Evolutionary conservation across 345 rosid genomes (phyloP).

Genomic region (Eucalyptus viminalis): DNA sequence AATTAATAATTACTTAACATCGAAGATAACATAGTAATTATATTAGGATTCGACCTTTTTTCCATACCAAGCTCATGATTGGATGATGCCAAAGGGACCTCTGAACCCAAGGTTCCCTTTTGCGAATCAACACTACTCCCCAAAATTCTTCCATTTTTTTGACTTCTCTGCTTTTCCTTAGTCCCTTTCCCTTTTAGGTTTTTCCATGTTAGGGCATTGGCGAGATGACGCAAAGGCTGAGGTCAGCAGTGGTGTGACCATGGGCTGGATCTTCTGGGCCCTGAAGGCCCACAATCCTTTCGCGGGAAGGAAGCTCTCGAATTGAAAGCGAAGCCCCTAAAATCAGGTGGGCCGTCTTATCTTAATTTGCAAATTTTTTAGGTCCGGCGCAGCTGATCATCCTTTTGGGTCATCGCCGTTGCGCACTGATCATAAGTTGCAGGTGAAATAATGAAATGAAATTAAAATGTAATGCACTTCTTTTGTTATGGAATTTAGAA

Average conservation of each 20-base stretch:
- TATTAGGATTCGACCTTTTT: neutral
- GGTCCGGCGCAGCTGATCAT: neutral
- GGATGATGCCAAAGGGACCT: neutral
- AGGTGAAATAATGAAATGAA: neutral
- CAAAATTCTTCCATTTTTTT: neutral
- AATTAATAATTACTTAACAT: neutral
- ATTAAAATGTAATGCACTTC: neutral
- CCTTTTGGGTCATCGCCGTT: neutral
- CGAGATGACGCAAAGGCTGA: neutral
- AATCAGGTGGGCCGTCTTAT: neutral
- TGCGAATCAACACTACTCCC: neutral
- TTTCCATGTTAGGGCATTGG: neutral
- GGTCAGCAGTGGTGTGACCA: neutral
- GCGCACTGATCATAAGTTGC: neutral
- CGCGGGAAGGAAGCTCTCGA: neutral
- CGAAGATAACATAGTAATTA: neutral
- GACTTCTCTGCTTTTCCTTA: neutral
- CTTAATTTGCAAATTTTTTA: neutral
- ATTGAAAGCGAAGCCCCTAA: neutral
- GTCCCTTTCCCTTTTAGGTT: neutral
- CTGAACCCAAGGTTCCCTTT: neutral
- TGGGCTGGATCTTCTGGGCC: neutral
- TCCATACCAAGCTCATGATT: neutral
- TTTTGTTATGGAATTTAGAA: neutral
- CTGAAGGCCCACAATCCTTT: neutral